Evolutionary conservation across 2,329 filamentous ascomycete genomes (phyloP), one percentile per base, ranked within the genome.

Genomic region (Claviceps arundinis): DNA sequence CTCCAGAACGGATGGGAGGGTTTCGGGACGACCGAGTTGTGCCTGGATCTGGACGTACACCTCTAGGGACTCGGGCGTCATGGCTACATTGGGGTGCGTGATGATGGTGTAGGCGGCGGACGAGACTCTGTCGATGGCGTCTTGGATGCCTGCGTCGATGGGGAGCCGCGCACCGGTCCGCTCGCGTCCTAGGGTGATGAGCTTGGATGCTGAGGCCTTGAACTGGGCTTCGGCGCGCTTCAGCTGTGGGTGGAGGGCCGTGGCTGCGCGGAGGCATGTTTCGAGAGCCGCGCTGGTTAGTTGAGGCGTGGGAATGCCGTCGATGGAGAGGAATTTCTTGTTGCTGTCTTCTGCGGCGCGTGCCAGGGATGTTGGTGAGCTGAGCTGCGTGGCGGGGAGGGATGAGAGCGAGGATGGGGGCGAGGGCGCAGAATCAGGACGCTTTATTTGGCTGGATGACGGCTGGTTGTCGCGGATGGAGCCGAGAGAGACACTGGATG

Each of bases 21-120:
- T 82, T 57, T 87, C 80, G 2, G 89, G 83, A 52, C 78, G 81
- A 55, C 81, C 78, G 44, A 97, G 77, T 11, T 82, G 75, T 30
- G 82, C 75, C 65, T 95, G 89, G 45, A 88, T 80, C 40, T 79
- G 74, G 56, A 95, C 82, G 67, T 96, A 97, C 58, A 78, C 67
- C 53, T 78, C 73, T 41, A 97, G 78, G 37, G 91, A 72, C 34
- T 77, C 72, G 8, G 84, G 80, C 4, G 87, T 86, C 62, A 97
- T 86, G 69, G 89, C 87, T 47, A 96, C 82, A 55, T 84, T 81
- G 4, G 85, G 82, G 59, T 91, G 80, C 47, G 77, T 76, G 54
- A 95, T 65, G 52, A 96, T 77, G 40, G 76, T 72, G 64, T 87
- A 85, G n/a, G 85, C 81, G 7, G 77, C 68, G 49, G 75, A 64